These are phyloP conservation scores for Eucalyptus cloeziana DNA, from an alignment of 345 rosid species.

Conservation along the genomic window DNA sequence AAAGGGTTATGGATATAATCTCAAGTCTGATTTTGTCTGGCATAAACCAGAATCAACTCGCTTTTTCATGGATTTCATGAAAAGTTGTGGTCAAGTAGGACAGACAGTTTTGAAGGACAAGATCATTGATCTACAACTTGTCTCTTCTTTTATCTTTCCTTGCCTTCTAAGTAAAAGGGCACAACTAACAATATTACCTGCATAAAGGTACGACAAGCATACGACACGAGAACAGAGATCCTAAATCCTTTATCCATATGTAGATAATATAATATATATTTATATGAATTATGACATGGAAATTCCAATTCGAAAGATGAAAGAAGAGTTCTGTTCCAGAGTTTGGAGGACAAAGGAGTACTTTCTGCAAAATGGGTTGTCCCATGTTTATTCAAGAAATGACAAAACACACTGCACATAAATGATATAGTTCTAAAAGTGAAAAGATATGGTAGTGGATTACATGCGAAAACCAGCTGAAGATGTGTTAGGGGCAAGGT, in stretches of 20 bases:
- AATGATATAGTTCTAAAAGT: not conserved
- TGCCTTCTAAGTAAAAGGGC: not conserved
- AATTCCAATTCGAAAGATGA: not conserved
- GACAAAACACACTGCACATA: not conserved
- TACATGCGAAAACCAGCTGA: not conserved
- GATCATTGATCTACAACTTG: not conserved
- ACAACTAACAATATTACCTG: not conserved
- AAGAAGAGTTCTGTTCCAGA: not conserved
- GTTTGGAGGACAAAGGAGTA: not conserved
- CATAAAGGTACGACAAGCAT: not conserved
- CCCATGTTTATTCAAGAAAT: not conserved
- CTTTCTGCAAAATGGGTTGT: not conserved
- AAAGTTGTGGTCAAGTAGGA: not conserved
- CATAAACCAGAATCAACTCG: not conserved
- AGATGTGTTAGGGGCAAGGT: not conserved
- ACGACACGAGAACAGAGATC: not conserved
- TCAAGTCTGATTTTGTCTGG: not conserved
- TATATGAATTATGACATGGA: not conserved
- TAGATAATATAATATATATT: not conserved
- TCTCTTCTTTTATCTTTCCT: not conserved
- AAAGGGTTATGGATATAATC: not conserved
- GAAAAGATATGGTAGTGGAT: not conserved
- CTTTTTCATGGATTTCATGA: not conserved
- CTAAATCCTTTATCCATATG: not conserved
- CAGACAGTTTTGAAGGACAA: not conserved